Evolutionary conservation across 2,329 filamentous ascomycete species (phyloP), one percentile per base, ranked within the genome.

Genomic region (Aspergillus jensenii): DNA sequence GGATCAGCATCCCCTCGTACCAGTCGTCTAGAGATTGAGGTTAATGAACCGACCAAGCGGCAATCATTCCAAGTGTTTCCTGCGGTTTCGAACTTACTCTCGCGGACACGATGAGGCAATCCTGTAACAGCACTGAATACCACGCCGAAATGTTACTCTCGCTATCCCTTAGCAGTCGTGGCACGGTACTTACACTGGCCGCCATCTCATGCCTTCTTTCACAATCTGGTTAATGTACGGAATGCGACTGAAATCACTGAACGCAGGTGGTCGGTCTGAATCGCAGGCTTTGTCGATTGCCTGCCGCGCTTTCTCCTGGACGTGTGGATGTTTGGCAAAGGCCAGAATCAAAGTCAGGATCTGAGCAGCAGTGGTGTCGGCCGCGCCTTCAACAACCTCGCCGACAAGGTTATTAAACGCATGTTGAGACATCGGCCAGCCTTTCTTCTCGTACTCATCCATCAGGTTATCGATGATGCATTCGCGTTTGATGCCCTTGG

Each of bases 181-280:
- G 17, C 17, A 17, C 17, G 17, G 17, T 17, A 17, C 17, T 17
- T 17, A 17, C 17, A 84, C 79, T 0, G 82, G 81, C 4, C 82
- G 74, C 81, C 83, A 85, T 3, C 84, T 76, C n/a, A 85, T 69
- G 1, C 81, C 77, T 59, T 87, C 84, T 61, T 85, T 84, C 17
- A 84, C 77, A 17, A 83, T 74, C 0, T 79, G 80, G n/a, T 78
- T 74, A 35, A 84, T 65, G 61, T 86, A 86, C 0, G 83, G 82
- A 7, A 87, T 65, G 3, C 72, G 68, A 0, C 74, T 68, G 21
- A 76, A 74, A 62, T 86, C 83, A 33, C 79, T 75, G 66, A 78
- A 81, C 17, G 66, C 69, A 0, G 83, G 83, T 8, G 78, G 73
- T 2, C 83, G 75, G 11, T 74, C 56, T 0, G 70, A 62, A 2